phyloP scores from a whole-genome alignment of 2,329 filamentous ascomycete genomes.

The Teratosphaeriaceae sp. region DNA sequence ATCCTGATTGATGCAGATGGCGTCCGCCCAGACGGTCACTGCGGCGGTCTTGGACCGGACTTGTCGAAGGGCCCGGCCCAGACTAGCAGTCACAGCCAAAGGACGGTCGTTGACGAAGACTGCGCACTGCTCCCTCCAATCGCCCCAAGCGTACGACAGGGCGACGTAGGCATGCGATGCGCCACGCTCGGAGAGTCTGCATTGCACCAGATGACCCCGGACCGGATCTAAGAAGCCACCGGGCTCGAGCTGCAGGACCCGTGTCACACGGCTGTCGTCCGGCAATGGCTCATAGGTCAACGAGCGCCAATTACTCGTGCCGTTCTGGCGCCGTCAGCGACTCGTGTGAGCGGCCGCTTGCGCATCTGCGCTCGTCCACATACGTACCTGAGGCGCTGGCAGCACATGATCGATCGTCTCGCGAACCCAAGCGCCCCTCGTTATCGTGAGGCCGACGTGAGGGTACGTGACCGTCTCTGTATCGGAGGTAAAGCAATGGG shows the following conservation, averaged over 20 bases:
- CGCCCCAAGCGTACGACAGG: conserved; percentile 2
- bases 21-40: conserved; percentile 8
- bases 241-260: not conserved
- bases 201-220: not conserved
- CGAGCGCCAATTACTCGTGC: not conserved
- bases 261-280: not conserved
- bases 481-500: not conserved
- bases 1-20: conserved; percentile 11
- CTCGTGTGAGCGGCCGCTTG: too few species aligned
- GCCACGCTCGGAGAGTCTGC: not conserved
- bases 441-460: not conserved
- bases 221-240: not conserved
- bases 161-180: not conserved
- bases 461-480: not conserved
- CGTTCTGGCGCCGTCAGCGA: too few species aligned
- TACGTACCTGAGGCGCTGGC: not conserved
- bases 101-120: conserved; percentile 7
- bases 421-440: not conserved
- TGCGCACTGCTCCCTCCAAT: not conserved
- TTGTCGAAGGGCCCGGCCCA: not conserved
- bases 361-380: too few species aligned
- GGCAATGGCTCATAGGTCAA: not conserved
- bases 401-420: conserved; percentile 1
- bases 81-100: conserved; percentile 6
- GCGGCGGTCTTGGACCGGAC: not conserved